Evolutionary conservation across 1,284 basidiomycete genomes (phyloP).

Genomic region (Marasmius tenuissimus): DNA sequence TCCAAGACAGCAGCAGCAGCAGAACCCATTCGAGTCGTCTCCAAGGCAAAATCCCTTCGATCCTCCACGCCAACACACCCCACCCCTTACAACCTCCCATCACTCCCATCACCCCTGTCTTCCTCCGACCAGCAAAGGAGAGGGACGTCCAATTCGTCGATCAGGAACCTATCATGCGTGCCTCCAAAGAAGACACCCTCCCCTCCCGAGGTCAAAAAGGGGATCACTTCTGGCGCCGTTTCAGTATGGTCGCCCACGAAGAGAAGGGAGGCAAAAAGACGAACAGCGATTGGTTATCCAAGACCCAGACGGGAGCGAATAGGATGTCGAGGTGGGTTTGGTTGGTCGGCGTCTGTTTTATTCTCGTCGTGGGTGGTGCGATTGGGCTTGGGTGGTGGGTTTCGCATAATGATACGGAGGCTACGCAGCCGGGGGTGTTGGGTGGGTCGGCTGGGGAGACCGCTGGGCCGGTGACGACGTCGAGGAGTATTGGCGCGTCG

Average conservation of each 20-base stretch:
- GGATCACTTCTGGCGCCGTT: constrained; percentile 83
- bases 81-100: constrained; percentile 75
- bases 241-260: constrained; percentile 78
- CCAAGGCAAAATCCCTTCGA: constrained; percentile 17
- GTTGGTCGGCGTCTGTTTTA: constrained; percentile 58
- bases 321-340: constrained; percentile 68
- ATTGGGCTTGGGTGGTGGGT: constrained; percentile 53
- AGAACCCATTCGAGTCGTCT: too few species aligned
- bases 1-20: too few species aligned
- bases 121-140: constrained; percentile 58
- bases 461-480: background rate
- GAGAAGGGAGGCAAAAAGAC: constrained; percentile 50
- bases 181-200: constrained; percentile 65
- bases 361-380: constrained; percentile 54
- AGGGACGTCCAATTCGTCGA: constrained; percentile 49
- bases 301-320: constrained; percentile 53
- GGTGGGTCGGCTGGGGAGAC: background rate
- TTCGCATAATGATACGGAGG: background rate
- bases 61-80: constrained; percentile 38
- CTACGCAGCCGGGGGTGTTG: background rate
- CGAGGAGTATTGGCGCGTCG: constrained; percentile 10
- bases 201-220: constrained; percentile 67
- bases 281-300: constrained; percentile 68
- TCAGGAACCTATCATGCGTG: constrained; percentile 58
- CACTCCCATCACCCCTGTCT: constrained; percentile 75